phyloP scores from a whole-genome alignment of 169 alveolate genomes.

The Plasmodium coatneyi region DNA sequence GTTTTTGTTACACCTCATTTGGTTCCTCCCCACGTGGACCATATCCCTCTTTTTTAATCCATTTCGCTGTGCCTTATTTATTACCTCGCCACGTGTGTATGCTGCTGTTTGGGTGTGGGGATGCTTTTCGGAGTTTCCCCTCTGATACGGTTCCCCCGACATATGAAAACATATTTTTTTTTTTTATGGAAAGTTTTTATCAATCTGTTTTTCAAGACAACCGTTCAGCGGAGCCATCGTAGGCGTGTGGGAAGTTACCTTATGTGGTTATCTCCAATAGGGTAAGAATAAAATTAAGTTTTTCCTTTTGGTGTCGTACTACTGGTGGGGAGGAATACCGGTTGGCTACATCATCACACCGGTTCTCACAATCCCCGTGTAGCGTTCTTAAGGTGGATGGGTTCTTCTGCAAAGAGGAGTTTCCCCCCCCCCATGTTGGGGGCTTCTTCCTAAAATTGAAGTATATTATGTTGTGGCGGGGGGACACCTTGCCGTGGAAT shows the following conservation, averaged over 20 bases:
- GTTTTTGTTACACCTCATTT: background rate
- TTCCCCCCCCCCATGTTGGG: background rate
- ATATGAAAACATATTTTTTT: background rate
- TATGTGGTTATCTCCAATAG: background rate
- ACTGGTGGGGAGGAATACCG: background rate
- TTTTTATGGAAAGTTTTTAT: slow-evolving; percentile 3
- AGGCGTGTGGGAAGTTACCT: background rate
- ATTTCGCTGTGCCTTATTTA: background rate
- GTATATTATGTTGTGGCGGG: background rate
- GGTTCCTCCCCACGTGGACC: background rate
- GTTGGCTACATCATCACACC: background rate
- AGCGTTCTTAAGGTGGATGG: background rate
- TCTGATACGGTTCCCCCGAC: background rate
- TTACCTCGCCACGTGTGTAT: background rate
- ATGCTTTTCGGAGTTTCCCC: background rate
- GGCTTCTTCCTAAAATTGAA: background rate
- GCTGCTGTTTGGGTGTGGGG: background rate
- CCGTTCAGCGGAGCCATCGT: background rate
- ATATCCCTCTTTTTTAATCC: background rate
- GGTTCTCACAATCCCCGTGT: background rate
- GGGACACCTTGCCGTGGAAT: background rate
- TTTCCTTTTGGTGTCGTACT: background rate
- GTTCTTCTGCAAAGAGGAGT: background rate
- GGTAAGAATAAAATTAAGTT: background rate
- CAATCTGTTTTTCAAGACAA: background rate